phyloP scores from a whole-genome alignment of 2,329 filamentous ascomycete genomes.

The Fusarium buxicola region DNA sequence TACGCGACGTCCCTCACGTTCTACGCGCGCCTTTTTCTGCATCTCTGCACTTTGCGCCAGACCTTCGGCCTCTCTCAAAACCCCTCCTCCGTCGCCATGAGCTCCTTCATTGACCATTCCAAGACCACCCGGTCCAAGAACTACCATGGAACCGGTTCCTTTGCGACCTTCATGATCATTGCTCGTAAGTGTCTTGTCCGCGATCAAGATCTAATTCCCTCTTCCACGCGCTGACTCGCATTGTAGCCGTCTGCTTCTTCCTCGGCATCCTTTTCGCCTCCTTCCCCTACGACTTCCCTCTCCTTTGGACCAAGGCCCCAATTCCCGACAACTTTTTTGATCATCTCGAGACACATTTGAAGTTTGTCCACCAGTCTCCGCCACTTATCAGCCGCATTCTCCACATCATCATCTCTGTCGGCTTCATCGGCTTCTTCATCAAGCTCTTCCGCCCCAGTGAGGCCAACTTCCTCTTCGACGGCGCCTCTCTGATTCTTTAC shows the following conservation, averaged over 20 bases:
- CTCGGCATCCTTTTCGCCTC: constrained; percentile 96
- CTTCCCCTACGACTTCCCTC: constrained; percentile 95
- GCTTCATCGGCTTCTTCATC: constrained; percentile 86
- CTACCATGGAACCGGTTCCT: constrained; percentile 75
- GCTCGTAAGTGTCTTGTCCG: constrained; percentile 75
- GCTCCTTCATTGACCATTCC: constrained; percentile 61
- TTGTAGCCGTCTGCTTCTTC: constrained; percentile 90
- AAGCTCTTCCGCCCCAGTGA: constrained; percentile 96
- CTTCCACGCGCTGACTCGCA: constrained; percentile 5
- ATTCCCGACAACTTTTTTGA: constrained; percentile 78
- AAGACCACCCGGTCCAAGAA: constrained; percentile 68
- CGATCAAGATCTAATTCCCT: constrained; percentile 8
- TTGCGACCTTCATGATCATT: constrained; percentile 97
- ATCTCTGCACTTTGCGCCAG: constrained; percentile 24
- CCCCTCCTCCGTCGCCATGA: constrained; percentile 45
- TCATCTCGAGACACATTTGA: constrained; percentile 89
- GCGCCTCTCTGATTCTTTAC: constrained; percentile 83
- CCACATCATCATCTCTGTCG: constrained; percentile 90
- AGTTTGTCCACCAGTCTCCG: constrained; percentile 90
- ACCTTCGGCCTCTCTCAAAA: constrained; percentile 19
- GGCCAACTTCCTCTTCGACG: constrained; percentile 95
- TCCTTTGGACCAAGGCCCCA: constrained; percentile 80
- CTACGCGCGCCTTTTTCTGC: not conserved
- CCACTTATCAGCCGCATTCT: constrained; percentile 93
- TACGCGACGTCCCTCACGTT: constrained; percentile 4